phyloP scores from a whole-genome alignment of 495 filamentous ascomycete species.

The Cetradonia linearis region DNA sequence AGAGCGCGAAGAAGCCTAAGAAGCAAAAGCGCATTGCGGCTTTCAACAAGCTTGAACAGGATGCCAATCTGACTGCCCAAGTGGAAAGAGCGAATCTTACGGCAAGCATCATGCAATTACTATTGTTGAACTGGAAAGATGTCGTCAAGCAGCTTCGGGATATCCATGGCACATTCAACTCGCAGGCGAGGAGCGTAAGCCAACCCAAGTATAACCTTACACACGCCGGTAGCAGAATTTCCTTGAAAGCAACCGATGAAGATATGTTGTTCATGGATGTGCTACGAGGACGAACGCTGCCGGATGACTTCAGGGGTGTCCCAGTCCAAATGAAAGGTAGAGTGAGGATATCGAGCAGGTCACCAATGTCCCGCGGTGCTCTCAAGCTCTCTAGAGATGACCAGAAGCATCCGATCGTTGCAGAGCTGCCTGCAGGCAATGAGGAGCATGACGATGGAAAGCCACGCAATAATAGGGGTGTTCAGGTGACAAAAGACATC shows the following conservation, averaged over 20 bases:
- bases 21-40: constrained; percentile 20
- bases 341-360: constrained; percentile 18
- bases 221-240: constrained; percentile 12
- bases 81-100: constrained; percentile 43
- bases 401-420: neutral
- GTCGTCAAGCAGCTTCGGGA: constrained; percentile 39
- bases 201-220: constrained; percentile 8
- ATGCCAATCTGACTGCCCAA: constrained; percentile 16
- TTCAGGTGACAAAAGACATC: neutral
- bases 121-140: constrained; percentile 49
- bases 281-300: constrained; percentile 13
- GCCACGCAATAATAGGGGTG: neutral
- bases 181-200: constrained; percentile 1
- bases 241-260: constrained; percentile 17
- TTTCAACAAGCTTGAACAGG: constrained; percentile 19
- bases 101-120: constrained; percentile 47
- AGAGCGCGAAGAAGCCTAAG: constrained; percentile 27
- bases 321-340: constrained; percentile 16
- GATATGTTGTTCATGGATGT: constrained; percentile 17
- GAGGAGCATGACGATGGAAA: neutral
- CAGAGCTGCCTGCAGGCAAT: neutral
- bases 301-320: constrained; percentile 2
- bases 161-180: constrained; percentile 4
- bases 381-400: constrained; percentile 4
- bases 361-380: constrained; percentile 12